Evolutionary conservation across 352 stramenopile genomes (phyloP).

Genomic region (Phytophthora sp.): DNA sequence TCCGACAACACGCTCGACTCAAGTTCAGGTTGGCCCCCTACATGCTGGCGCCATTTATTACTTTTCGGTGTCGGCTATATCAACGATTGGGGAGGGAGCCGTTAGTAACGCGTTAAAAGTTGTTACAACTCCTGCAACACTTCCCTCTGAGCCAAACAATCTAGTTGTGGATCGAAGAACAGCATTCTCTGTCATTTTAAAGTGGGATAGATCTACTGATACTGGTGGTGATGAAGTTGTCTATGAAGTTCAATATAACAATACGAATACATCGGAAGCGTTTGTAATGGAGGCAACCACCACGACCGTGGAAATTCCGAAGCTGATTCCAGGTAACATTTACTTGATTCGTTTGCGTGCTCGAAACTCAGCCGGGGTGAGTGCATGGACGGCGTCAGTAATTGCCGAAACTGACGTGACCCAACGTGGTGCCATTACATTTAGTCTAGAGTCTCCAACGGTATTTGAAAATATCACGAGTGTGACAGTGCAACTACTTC

Average conservation of each 20-base stretch:
- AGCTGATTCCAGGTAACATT: conserved; percentile 35
- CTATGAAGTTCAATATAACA: conserved; percentile 41
- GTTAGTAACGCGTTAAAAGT: conserved; percentile 31
- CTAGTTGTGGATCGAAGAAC: conserved; percentile 24
- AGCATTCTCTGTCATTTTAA: conserved; percentile 41
- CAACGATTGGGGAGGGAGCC: conserved; percentile 38
- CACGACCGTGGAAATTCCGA: conserved; percentile 19
- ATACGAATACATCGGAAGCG: background rate
- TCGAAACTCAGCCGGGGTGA: conserved; percentile 44
- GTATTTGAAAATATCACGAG: conserved; percentile 52
- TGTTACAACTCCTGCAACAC: conserved; percentile 34
- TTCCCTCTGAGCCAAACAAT: conserved; percentile 46
- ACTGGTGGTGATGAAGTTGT: conserved; percentile 45
- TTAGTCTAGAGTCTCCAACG: conserved; percentile 15
- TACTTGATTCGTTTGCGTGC: conserved; percentile 47
- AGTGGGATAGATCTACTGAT: conserved; percentile 45
- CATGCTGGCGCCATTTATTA: conserved; percentile 36
- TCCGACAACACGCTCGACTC: conserved; percentile 6
- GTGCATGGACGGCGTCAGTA: conserved; percentile 37
- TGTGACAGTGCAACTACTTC: conserved; percentile 42
- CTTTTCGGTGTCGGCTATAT: conserved; percentile 38
- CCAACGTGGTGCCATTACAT: conserved; percentile 43
- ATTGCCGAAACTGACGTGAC: conserved; percentile 49
- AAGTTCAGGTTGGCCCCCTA: conserved; percentile 34
- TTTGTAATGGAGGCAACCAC: background rate